Base-by-base conservation (phyloP, 2,329 filamentous ascomycete species). In the Claviceps africana region DNA sequence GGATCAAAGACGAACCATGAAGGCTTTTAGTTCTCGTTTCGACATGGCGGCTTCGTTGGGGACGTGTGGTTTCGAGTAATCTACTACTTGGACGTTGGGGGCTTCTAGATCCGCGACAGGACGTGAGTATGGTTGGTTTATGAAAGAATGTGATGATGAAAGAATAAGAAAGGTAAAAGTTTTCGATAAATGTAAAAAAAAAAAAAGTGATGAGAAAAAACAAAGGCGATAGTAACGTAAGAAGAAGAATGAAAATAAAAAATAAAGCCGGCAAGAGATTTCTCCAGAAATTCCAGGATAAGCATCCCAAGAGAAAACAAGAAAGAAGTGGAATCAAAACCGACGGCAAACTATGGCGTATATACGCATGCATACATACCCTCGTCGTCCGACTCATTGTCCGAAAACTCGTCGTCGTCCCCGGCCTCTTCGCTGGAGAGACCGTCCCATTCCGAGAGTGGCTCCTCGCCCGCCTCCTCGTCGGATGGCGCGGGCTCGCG, bases 1-100 rank as follows among this genome's bases (percentile, higher is more conserved):
- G n/a, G n/a, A n/a, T n/a, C 13, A 39, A 43, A 40, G 19, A 56
- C 62, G 19, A 56, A 75, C 86, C 83, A 93, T 87, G 69, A 91
- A 95, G 39, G 82, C 80, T 65, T 88, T 90, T 55, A 82, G 75
- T 57, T 89, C 85, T 57, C 76, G 77, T 65, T 85, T 86, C 50
- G 78, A 78, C 72, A 85, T 76, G 17, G 67, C 57, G 19, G 62
- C 63, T 35, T 65, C 58, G 37, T 64, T 66, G 39, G 70, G 70
- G 30, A 65, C 59, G 55, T 66, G 62, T 15, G 64, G 60, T 31
- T 63, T 65, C 43, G 75, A 75, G 64, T 86, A 73, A 59, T 86
- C 78, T 47, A 86, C 72, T 28, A 86, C 75, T 62, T 86, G 74
- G 54, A 86, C 19, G 2, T 25, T 2, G 64, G 58, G 37, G 7